phyloP scores from a whole-genome alignment of 1,284 basidiomycete species.

The Moesziomyces sp. region DNA sequence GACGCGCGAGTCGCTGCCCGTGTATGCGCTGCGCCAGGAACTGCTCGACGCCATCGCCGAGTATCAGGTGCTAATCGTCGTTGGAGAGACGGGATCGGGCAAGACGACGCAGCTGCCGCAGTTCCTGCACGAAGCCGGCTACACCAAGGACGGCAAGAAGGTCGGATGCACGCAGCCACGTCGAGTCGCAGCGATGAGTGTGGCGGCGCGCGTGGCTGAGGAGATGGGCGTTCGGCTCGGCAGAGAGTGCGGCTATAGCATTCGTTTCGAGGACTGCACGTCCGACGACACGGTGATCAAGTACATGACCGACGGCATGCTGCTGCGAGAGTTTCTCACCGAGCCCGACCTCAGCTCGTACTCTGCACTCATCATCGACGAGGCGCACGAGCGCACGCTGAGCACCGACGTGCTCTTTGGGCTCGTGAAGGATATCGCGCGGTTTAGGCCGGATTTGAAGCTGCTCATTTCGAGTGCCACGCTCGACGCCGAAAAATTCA shows the following conservation, averaged over 20 bases:
- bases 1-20: constrained; percentile 62
- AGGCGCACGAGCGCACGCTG: constrained; percentile 67
- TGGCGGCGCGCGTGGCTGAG: constrained; percentile 97
- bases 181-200: constrained; percentile 98
- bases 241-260: constrained; percentile 93
- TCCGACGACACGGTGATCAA: constrained; percentile 76
- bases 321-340: constrained; percentile 66
- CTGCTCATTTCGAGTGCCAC: constrained; percentile 65
- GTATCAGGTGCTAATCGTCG: constrained; percentile 76
- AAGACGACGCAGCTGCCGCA: constrained; percentile 99
- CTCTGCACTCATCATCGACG: constrained; percentile 66
- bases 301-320: constrained; percentile 68
- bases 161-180: constrained; percentile 98
- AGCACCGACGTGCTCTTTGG: constrained; percentile 66
- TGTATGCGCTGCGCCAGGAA: constrained; percentile 64
- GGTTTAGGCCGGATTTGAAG: constrained; percentile 65
- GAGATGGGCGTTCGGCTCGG: constrained; percentile 97
- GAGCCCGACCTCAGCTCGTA: constrained; percentile 64
- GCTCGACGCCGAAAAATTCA: constrained; percentile 66
- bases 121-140: constrained; percentile 97
- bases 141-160: constrained; percentile 83
- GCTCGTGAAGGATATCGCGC: constrained; percentile 66
- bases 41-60: constrained; percentile 83
- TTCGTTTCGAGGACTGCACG: constrained; percentile 99
- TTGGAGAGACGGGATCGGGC: constrained; percentile 80